Base-by-base conservation (phyloP, 805 yeast genomes). In the Debaryomyces prosopidis region DNA sequence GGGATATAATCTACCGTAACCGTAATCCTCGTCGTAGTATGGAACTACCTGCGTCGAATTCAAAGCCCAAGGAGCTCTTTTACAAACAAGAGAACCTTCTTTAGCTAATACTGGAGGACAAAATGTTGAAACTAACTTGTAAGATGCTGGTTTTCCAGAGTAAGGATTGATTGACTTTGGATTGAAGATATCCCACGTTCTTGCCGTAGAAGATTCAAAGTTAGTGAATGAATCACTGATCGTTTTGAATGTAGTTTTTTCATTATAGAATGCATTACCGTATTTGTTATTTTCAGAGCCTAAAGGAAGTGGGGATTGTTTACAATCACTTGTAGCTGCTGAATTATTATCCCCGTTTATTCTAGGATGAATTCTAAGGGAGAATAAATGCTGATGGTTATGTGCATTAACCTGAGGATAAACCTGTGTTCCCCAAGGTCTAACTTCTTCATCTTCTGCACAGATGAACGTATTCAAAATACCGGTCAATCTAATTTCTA, bases 31-130 rank as follows among this genome's bases (percentile, higher is more conserved):
- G 59, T 86, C 91, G 53, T 75, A 64, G 66, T 83, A 87, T 47
- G 87, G 88, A 53, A 87, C 77, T 50, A 86, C 92, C 53, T 82
- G 79, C 49, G 85, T 76, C 10, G 84, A 68, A 59, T 82, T 72
- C 36, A 74, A 77, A 20, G 91, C 88, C 89, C 91, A 87, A 48
- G 87, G 87, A 30, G 94, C 94, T 73, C 95, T 81, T 71, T 87
- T 87, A 54, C 81, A 72, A 36, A 86, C 90, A 53, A 86, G 70
- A 3, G 91, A 84, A 43, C 87, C 88, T 46, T 79, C 84, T 62
- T 83, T 79, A 28, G 92, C 89, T 62, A 85, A 74, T 51, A 86
- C 76, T 50, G 85, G 83, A 31, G 92, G 85, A 57, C 86, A 76
- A 73, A 84, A 87, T 30, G 82, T 77, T 9, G 91, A 85, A 30